phyloP scores from a whole-genome alignment of 1,284 basidiomycete genomes.

The Naganishia sp. region DNA sequence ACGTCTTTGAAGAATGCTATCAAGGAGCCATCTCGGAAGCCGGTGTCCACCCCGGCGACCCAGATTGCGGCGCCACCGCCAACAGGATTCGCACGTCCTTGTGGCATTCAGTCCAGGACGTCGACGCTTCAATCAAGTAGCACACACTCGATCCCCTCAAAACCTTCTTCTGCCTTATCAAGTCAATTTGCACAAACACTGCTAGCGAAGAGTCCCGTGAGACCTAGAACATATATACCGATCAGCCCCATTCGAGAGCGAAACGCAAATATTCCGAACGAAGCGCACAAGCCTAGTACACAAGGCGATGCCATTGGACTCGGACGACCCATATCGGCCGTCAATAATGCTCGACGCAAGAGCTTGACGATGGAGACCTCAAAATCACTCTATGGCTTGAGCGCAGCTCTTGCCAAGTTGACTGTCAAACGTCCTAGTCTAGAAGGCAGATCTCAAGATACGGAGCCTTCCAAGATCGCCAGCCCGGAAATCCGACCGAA shows the following conservation, averaged over 20 bases:
- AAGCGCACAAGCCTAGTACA: not conserved
- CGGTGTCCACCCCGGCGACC: slow-evolving; percentile 1
- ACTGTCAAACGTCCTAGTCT: slow-evolving; percentile 36
- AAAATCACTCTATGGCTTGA: slow-evolving; percentile 44
- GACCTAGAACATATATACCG: not conserved
- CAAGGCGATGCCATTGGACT: not conserved
- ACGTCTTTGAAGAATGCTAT: slow-evolving; percentile 16
- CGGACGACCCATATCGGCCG: not conserved
- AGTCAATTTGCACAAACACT: no score
- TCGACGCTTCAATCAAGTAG: not conserved
- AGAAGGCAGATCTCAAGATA: slow-evolving; percentile 10
- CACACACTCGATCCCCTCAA: no score
- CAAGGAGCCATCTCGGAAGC: not conserved
- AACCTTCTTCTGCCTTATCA: no score
- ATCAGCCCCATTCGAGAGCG: slow-evolving; percentile 1
- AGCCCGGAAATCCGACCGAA: not conserved
- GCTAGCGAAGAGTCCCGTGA: not conserved
- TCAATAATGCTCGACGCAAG: slow-evolving; percentile 39
- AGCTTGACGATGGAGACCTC: slow-evolving; percentile 44
- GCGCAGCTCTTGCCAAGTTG: slow-evolving; percentile 47
- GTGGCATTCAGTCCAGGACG: slow-evolving; percentile 2
- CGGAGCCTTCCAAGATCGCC: not conserved
- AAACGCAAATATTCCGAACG: not conserved
- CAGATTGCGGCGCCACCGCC: not conserved
- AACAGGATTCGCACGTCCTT: slow-evolving; percentile 11